Evolutionary conservation across 306 rosid genomes (phyloP), one percentile per base, ranked within the genome.

Genomic region (Heteromeles arbutifolia): DNA sequence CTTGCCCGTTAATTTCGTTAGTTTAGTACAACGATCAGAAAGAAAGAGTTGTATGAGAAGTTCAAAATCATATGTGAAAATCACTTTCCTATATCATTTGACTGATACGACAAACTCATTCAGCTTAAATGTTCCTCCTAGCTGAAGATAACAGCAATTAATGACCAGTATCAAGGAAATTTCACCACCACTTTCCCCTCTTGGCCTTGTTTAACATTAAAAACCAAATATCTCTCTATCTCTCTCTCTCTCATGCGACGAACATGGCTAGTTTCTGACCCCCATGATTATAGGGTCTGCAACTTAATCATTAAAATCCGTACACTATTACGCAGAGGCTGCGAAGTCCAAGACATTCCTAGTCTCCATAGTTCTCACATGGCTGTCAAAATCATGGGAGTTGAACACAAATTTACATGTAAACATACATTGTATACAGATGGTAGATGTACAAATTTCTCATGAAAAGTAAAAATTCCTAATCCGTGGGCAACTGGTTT

Each of bases 251-350:
- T 77, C 87, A 82, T 75, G 89, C 74, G 88, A 87, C 25, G 83
- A 58, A 65, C 62, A 69, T 72, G 85, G 58, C 54, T 82, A 78
- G 78, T 75, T 75, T 88, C 89, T 90, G 92, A 86, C 86, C 81
- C 82, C 84, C 84, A 90, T 83, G 91, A 88, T 86, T 86, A 78
- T 77, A 78, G 84, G 82, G 86, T 82, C 84, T 76, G 78, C 58
- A 77, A 26, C 74, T 48, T 69, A 73, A 79, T 69, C 82, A 87
- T 39, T 74, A 62, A 85, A 59, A 70, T 74, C 83, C 69, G 84
- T 82, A 85, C 80, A 28, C 83, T 77, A 85, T 79, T 83, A 73
- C 75, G 75, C 28, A 53, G 32, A 77, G 88, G 64, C 82, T 79
- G 67, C 83, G 58, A 80, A 82, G 75, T 78, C 56, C 86, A 57